Percentiles rank a stretch among this genome's conserved stretches.
Conservation (phyloP, 1,139 yeast genomes). For the Candida tunisiensis region DNA sequence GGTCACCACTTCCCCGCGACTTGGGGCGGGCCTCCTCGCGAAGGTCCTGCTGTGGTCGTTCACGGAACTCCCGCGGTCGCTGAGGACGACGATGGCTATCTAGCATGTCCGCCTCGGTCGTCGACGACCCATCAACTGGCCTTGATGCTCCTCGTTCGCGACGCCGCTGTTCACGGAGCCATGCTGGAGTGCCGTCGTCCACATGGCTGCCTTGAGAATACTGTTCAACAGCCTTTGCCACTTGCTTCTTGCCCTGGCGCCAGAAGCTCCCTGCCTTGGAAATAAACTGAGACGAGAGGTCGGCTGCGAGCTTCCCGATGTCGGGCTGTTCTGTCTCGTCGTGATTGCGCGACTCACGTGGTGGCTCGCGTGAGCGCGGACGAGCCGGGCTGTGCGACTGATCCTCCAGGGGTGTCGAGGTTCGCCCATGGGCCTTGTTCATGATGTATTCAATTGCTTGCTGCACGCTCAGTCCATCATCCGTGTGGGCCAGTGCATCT, state of each 20-base stretch:
- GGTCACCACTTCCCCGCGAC: not conserved
- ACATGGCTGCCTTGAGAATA: constrained; percentile 25
- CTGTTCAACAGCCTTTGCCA: constrained; percentile 49
- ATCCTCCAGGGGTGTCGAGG: constrained; percentile 6
- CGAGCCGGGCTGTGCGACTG: not conserved
- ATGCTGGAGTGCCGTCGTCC: constrained; percentile 2
- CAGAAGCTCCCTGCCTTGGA: constrained; percentile 46
- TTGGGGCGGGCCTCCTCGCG: not conserved
- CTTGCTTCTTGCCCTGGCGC: constrained; percentile 41
- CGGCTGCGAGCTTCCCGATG: constrained; percentile 32
- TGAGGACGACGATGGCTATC: not conserved
- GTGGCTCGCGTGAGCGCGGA: constrained; percentile 2
- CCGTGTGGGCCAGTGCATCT: constrained; percentile 36
- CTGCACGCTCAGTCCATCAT: constrained; percentile 42
- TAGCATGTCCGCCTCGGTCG: constrained; percentile 1
- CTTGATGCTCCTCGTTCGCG: constrained; percentile 1
- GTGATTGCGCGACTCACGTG: constrained; percentile 3
- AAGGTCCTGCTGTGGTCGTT: too few relatives aligned
- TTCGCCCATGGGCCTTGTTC: constrained; percentile 32
- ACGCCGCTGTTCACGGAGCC: not conserved
- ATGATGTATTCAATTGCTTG: constrained; percentile 54
- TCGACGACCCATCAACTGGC: constrained; percentile 2
- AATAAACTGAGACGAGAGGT: constrained; percentile 44
- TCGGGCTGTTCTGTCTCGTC: constrained; percentile 4
- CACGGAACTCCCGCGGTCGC: too few relatives aligned